Base-by-base conservation (phyloP, 2,329 filamentous ascomycete species). In the Phyllosticta ampelicida region DNA sequence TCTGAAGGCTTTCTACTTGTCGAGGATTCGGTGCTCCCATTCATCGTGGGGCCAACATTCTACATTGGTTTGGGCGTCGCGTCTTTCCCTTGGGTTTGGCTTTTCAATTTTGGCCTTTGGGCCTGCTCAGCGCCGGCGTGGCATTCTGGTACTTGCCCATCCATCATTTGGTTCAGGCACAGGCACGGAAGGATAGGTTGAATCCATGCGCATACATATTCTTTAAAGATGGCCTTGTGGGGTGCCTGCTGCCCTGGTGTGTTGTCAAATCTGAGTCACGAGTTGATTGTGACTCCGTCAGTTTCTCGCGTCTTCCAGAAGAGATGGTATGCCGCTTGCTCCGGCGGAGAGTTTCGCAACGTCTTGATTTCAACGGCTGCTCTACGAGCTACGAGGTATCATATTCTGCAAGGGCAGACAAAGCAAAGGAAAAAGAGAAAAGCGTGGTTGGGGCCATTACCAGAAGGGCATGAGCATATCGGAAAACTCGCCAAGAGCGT, bases 401-500 rank as follows among this genome's bases (percentile, higher is more conserved):
- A 57, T 19, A 19, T 49, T 26, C 23, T 44, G 48, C 48, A 23
- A 16, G 49, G 21, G 11, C 11, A 5, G 5, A 26, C 19, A 19
- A 29, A 18, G 30, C 21, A 26, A 50, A n/a, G 13, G 5, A 56
- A 21, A 11, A n/a, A 13, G 11, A 16, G 2, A 9, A 6, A 23
- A 36, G 5, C 5, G 5, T 3, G n/a, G 16, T 21, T 18, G 9
- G 44, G 2, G n/a, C 18, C 1, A 8, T 58, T 44, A 58, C 56
- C 56, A 58, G 26, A 57, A 57, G 1, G 55, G 55, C 55, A 50
- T 57, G 10, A 65, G 58, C 53, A 74, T 63, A 62, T 76, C 73
- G 1, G 66, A 58, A 63, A 70, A 78, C 63, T 75, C 67, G 9
- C 76, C 76, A 59, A 78, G 61, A 1, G 69, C 74, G 23, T 74